These are phyloP conservation scores for Fraxinus angustifolia DNA, from an alignment of 305 asterid genomes.

Conservation along the genomic window DNA sequence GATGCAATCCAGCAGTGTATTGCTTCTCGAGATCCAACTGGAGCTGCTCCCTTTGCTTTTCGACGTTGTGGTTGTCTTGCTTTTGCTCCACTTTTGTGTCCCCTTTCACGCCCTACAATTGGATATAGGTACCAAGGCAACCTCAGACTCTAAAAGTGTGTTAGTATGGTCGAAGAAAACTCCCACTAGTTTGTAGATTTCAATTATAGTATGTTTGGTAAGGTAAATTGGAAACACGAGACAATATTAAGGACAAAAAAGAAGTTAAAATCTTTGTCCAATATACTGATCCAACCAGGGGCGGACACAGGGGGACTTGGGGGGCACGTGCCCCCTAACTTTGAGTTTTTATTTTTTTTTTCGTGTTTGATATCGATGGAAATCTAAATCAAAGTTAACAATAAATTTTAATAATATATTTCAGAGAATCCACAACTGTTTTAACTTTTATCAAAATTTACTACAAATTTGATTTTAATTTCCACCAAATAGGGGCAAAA, in stretches of 20 bases:
- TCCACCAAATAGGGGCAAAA: too few species aligned
- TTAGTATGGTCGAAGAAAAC: constrained; percentile 49
- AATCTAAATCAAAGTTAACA: too few species aligned
- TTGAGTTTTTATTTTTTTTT: too few species aligned
- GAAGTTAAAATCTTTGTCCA: neutral
- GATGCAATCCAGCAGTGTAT: constrained; percentile 91
- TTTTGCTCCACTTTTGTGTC: constrained; percentile 54
- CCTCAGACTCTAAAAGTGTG: constrained; percentile 98
- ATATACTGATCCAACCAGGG: neutral
- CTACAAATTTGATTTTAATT: too few species aligned
- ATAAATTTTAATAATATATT: too few species aligned
- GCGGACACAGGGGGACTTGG: too few species aligned
- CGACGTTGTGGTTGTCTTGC: constrained; percentile 55
- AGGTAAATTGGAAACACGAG: neutral
- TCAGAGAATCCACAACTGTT: too few species aligned
- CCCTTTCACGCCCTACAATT: constrained; percentile 99
- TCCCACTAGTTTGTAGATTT: constrained; percentile 17
- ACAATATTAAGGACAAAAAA: neutral
- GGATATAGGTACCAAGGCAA: constrained; percentile 91
- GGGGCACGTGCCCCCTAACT: too few species aligned
- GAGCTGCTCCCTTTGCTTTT: constrained; percentile 84
- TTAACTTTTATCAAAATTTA: too few species aligned
- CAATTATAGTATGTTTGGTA: neutral
- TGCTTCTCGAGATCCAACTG: constrained; percentile 93
- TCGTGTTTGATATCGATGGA: too few species aligned